Percentiles rank a stretch among this genome's conserved stretches.
phyloP scores from a whole-genome alignment of 805 yeast genomes.

The Zygosaccharomyces gambellarensis region DNA sequence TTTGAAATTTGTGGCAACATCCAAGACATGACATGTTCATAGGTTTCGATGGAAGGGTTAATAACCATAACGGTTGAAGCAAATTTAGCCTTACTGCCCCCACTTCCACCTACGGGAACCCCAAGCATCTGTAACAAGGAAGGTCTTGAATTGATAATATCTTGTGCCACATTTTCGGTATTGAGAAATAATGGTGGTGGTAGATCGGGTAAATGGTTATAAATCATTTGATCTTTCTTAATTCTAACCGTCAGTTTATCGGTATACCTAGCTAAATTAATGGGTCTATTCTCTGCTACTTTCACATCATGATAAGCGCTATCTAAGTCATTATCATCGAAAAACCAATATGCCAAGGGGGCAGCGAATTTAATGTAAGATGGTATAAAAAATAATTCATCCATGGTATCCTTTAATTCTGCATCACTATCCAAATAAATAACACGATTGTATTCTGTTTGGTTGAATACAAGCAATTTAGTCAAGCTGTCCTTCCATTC shows the following conservation, averaged over 20 bases:
- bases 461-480: slow-evolving; percentile 49
- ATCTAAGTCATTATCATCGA: slow-evolving; percentile 26
- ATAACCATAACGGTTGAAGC: slow-evolving; percentile 55
- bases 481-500: slow-evolving; percentile 53
- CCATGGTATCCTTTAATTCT: slow-evolving; percentile 39
- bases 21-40: slow-evolving; percentile 18
- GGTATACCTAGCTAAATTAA: slow-evolving; percentile 25
- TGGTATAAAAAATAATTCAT: slow-evolving; percentile 50
- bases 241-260: slow-evolving; percentile 20
- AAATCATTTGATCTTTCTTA: slow-evolving; percentile 28
- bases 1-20: slow-evolving; percentile 21
- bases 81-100: slow-evolving; percentile 29
- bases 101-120: slow-evolving; percentile 7
- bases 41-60: slow-evolving; percentile 40
- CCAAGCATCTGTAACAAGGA: slow-evolving; percentile 18
- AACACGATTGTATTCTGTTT: slow-evolving; percentile 46
- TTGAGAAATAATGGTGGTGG: slow-evolving; percentile 26
- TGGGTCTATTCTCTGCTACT: slow-evolving; percentile 17
- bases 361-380: slow-evolving; percentile 41
- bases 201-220: slow-evolving; percentile 39
- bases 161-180: slow-evolving; percentile 28
- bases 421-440: slow-evolving; percentile 60
- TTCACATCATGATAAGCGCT: slow-evolving; percentile 19
- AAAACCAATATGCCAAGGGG: slow-evolving; percentile 42
- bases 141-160: slow-evolving; percentile 25